Evolutionary conservation across 2,329 filamentous ascomycete species (phyloP), one percentile per base, ranked within the genome.

Genomic region (Aureobasidium sp.): DNA sequence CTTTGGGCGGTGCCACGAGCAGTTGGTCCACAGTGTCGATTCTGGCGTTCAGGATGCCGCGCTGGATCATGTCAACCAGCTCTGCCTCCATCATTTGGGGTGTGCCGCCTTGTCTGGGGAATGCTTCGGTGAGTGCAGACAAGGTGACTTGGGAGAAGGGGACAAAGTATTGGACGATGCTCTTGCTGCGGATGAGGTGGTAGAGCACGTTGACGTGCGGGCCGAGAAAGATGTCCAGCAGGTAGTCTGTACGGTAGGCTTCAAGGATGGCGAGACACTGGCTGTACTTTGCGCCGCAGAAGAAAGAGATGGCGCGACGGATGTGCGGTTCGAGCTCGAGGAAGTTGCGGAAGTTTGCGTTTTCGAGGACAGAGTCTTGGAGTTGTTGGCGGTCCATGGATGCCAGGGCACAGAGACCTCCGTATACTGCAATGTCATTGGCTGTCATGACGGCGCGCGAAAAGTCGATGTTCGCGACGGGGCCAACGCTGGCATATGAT

Each of bases 241-340:
- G 81, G 72, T 94, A 97, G 74, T 99, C 94, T 39, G 85, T 78
- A 55, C 86, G 86, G 74, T 94, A 93, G 5, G 85, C 83, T 69
- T 94, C 89, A 0, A 99, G 82, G 39, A 93, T 90, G 51, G 86
- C 82, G 48, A 99, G 80, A 73, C 93, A 97, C 47, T 84, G 84
- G 11, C 89, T 88, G 75, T 97, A 99, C 69, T 95, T 90, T 64
- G 90, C 91, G 67, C 89, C 91, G 68, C 93, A 90, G 77, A 97
- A 99, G 72, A 90, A 87, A 8, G 84, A 85, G 68, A 99, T 89
- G 14, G 94, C 93, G 63, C 92, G 92, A 66, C 94, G 89, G 65
- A 99, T 89, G 70, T 97, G 93, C 3, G 93, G 91, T 75, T 97
- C 94, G 0, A 95, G 82, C 73, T 97, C 94, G 15, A 99, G 83